Evolutionary conservation across 345 rosid species (phyloP).

Genomic region (Citrus australasica): DNA sequence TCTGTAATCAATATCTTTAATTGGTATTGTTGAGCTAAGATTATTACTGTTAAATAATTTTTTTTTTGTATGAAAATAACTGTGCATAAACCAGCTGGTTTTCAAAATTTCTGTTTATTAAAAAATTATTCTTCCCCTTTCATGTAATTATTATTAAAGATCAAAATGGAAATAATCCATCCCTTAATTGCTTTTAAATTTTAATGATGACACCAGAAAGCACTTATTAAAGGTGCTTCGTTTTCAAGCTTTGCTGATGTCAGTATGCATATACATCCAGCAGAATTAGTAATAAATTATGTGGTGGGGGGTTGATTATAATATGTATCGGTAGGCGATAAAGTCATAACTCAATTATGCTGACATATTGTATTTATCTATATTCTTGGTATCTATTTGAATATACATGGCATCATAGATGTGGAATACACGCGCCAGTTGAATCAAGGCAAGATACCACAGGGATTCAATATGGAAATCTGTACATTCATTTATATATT

Average conservation of each 20-base stretch:
- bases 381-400: background rate
- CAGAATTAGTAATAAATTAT: background rate
- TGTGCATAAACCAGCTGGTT: background rate
- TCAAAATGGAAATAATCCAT: background rate
- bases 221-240: background rate
- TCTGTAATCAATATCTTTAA: background rate
- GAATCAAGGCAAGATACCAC: slow-evolving; percentile 26
- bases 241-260: background rate
- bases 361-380: background rate
- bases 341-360: slow-evolving; percentile 1
- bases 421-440: slow-evolving; percentile 22
- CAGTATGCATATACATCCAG: background rate
- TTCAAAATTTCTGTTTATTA: background rate
- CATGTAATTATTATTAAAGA: background rate
- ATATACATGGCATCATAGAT: background rate
- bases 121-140: background rate
- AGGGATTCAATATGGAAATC: slow-evolving; percentile 22
- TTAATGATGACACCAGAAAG: background rate
- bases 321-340: background rate
- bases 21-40: background rate
- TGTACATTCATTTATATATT: background rate
- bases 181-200: background rate
- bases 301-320: background rate
- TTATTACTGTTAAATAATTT: background rate
- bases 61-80: background rate